These are phyloP conservation scores for Geotrichum restrictum DNA, from an alignment of 1,139 yeast species.

Conservation along the genomic window DNA sequence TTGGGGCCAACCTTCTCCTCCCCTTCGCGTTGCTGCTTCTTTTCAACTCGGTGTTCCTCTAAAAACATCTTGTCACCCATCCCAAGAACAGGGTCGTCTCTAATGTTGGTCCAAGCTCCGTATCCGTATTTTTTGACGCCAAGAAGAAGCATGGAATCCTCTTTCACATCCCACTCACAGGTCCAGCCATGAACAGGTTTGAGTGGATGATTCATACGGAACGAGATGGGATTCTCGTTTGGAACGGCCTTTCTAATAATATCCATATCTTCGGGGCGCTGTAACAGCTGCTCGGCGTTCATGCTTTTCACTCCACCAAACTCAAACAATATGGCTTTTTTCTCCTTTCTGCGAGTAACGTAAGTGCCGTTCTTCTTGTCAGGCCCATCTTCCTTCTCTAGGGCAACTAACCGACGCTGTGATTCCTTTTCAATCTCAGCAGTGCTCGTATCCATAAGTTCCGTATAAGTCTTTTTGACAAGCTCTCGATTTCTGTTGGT, in stretches of 20 bases:
- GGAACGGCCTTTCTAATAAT: slow-evolving; percentile 59
- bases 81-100: slow-evolving; percentile 92
- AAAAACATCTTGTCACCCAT: slow-evolving; percentile 78
- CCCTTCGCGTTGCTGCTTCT: slow-evolving; percentile 43
- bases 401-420: slow-evolving; percentile 55
- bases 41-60: slow-evolving; percentile 41
- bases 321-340: slow-evolving; percentile 86
- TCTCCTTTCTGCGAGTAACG: slow-evolving; percentile 56
- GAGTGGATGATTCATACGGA: slow-evolving; percentile 57
- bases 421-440: slow-evolving; percentile 66
- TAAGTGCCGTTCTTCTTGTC: neutral
- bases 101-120: slow-evolving; percentile 89
- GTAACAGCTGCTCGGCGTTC: slow-evolving; percentile 82
- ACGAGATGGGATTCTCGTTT: slow-evolving; percentile 42
- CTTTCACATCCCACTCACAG: slow-evolving; percentile 76
- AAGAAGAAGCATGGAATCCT: slow-evolving; percentile 80
- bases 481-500: slow-evolving; percentile 83
- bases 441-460: slow-evolving; percentile 59
- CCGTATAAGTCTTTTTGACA: slow-evolving; percentile 71
- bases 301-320: slow-evolving; percentile 82
- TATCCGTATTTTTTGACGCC: slow-evolving; percentile 93
- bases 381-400: slow-evolving; percentile 6
- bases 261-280: slow-evolving; percentile 79
- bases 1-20: slow-evolving; percentile 36
- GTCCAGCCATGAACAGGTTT: slow-evolving; percentile 90